Percentiles rank a stretch among this genome's conserved stretches.
Evolutionary conservation across 306 rosid genomes (phyloP).

Genomic region (Notholithocarpus densiflorus): DNA sequence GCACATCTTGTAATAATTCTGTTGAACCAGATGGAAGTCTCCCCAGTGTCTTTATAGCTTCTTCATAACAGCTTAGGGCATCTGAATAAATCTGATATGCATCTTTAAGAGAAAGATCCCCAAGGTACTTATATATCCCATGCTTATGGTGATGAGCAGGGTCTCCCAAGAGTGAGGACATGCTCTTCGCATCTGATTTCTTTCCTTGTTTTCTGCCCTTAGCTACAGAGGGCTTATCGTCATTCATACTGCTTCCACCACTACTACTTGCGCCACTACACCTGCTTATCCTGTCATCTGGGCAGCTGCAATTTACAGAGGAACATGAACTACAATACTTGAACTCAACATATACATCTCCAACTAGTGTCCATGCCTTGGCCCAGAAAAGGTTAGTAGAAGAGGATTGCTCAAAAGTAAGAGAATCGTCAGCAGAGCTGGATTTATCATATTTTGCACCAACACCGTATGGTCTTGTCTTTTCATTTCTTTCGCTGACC

Average conservation of each 20-base stretch:
- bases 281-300: slow-evolving; percentile 90
- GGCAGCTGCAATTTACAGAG: slow-evolving; percentile 92
- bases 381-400: slow-evolving; percentile 87
- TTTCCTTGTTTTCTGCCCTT: slow-evolving; percentile 61
- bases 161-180: slow-evolving; percentile 43
- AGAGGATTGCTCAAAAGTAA: slow-evolving; percentile 55
- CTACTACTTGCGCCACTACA: slow-evolving; percentile 95
- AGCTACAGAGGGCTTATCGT: slow-evolving; percentile 29
- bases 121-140: slow-evolving; percentile 85
- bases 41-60: slow-evolving; percentile 66
- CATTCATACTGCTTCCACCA: neutral
- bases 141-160: slow-evolving; percentile 27
- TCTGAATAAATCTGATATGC: slow-evolving; percentile 56
- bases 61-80: slow-evolving; percentile 72
- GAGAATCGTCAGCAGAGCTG: slow-evolving; percentile 31
- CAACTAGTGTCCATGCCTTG: slow-evolving; percentile 85
- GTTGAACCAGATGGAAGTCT: slow-evolving; percentile 58
- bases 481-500: slow-evolving; percentile 42
- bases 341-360: slow-evolving; percentile 78
- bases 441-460: slow-evolving; percentile 35
- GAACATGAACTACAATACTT: slow-evolving; percentile 81
- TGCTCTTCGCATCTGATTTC: slow-evolving; percentile 42
- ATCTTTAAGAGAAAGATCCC: slow-evolving; percentile 54
- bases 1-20: slow-evolving; percentile 58
- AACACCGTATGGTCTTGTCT: slow-evolving; percentile 27